Conservation (phyloP, 345 rosid genomes). For the Populus nigra region DNA sequence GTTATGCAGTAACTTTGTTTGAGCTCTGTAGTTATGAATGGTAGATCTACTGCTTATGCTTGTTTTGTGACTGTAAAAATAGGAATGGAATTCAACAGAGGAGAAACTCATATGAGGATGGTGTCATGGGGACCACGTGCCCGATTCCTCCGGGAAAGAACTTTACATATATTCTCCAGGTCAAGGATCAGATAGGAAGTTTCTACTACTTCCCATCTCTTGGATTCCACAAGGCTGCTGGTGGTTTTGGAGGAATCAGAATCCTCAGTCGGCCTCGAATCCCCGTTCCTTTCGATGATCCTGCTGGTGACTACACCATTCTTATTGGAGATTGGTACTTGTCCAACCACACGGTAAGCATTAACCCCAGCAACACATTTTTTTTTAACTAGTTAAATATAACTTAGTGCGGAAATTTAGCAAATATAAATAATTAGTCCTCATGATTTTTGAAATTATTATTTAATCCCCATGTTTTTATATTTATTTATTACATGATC, state of each 20-base stretch:
- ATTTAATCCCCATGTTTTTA: too few species aligned
- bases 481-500: too few species aligned
- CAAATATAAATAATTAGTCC: too few species aligned
- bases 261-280: constrained; percentile 75
- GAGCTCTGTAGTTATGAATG: not conserved
- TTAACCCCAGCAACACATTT: too few species aligned
- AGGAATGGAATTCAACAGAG: constrained; percentile 87
- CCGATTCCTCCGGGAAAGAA: constrained; percentile 87
- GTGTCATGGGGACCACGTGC: constrained; percentile 80
- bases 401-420: too few species aligned
- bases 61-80: not conserved
- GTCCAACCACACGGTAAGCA: constrained; percentile 56
- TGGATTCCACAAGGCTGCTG: constrained; percentile 90
- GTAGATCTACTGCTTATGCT: not conserved
- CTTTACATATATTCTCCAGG: constrained; percentile 74
- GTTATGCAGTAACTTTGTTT: not conserved
- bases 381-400: too few species aligned
- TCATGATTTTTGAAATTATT: too few species aligned
- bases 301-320: constrained; percentile 71
- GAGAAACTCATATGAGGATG: constrained; percentile 79
- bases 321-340: constrained; percentile 87
- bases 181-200: constrained; percentile 90
- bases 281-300: constrained; percentile 85
- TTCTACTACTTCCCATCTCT: constrained; percentile 93
- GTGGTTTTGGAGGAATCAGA: constrained; percentile 77